Percentiles rank a stretch among this genome's conserved stretches.
Evolutionary conservation across 2,329 filamentous ascomycete species (phyloP).

Genomic region (Pestalotiopsis sp.): DNA sequence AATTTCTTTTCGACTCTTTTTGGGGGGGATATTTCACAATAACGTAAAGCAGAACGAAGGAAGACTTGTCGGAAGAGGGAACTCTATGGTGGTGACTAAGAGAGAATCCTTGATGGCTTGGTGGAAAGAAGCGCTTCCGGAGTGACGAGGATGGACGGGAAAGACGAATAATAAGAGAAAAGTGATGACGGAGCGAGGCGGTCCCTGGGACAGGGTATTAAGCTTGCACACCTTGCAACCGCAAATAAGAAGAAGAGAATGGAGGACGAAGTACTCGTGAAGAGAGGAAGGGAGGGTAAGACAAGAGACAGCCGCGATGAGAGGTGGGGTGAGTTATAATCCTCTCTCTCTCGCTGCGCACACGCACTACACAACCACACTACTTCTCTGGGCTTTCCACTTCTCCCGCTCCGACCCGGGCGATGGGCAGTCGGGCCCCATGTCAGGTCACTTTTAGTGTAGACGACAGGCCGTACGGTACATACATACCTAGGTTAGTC

Average conservation of each 20-base stretch:
- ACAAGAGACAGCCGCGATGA: constrained; percentile 40
- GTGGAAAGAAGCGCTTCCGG: constrained; percentile 27
- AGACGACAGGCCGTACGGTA: no score
- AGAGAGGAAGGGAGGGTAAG: constrained; percentile 50
- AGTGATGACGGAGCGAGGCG: constrained; percentile 52
- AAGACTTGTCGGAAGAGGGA: constrained; percentile 11
- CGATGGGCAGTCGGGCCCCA: not conserved
- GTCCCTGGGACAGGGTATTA: constrained; percentile 58
- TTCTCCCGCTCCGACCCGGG: constrained; percentile 16
- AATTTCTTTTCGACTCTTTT: not conserved
- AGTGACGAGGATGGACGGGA: constrained; percentile 34
- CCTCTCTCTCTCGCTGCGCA: constrained; percentile 5
- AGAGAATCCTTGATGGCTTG: constrained; percentile 28
- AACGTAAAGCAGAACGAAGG: constrained; percentile 13
- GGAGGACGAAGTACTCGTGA: constrained; percentile 62
- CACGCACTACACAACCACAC: constrained; percentile 1
- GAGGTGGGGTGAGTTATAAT: constrained; percentile 53
- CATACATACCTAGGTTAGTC: no score
- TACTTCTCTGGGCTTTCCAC: not conserved
- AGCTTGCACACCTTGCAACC: constrained; percentile 64
- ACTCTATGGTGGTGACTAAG: constrained; percentile 27
- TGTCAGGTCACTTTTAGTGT: not conserved
- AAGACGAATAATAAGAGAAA: constrained; percentile 47
- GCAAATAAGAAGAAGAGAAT: constrained; percentile 60
- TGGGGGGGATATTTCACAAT: constrained; percentile 18